Conservation (phyloP, 1,139 yeast species). For the Sugiyamaella grinbergsii region DNA sequence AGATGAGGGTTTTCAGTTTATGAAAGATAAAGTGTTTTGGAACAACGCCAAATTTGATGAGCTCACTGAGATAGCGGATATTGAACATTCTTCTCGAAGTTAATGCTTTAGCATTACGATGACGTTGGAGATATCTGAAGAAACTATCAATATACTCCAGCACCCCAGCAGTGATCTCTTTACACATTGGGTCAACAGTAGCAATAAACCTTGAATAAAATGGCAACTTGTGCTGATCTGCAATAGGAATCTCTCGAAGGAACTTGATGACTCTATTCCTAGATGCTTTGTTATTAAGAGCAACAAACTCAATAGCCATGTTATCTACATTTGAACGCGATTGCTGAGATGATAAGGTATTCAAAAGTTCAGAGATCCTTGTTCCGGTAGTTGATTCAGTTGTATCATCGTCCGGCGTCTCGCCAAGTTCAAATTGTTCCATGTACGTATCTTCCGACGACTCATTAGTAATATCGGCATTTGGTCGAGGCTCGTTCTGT, state of each 20-base stretch:
- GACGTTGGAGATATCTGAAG: conserved; percentile 33
- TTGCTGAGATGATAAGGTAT: conserved; percentile 32
- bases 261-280: conserved; percentile 60
- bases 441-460: conserved; percentile 25
- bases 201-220: conserved; percentile 71
- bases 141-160: conserved; percentile 54
- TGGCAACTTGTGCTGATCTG: conserved; percentile 40
- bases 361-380: conserved; percentile 31
- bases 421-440: conserved; percentile 26
- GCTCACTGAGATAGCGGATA: conserved; percentile 67
- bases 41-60: conserved; percentile 75
- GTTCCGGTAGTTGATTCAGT: conserved; percentile 24
- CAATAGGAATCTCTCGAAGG: conserved; percentile 44
- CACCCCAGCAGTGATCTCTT: conserved; percentile 59
- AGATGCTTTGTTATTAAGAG: conserved; percentile 73
- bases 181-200: conserved; percentile 52
- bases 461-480: conserved; percentile 18
- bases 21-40: conserved; percentile 74
- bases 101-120: conserved; percentile 29
- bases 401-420: conserved; percentile 21
- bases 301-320: conserved; percentile 59
- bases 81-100: conserved; percentile 48
- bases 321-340: conserved; percentile 57
- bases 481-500: not conserved
- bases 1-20: conserved; percentile 58